Evolutionary conservation across 106 monocot species (phyloP), one percentile per base, ranked within the genome.

Genomic region (Apostasia shenzhenica): DNA sequence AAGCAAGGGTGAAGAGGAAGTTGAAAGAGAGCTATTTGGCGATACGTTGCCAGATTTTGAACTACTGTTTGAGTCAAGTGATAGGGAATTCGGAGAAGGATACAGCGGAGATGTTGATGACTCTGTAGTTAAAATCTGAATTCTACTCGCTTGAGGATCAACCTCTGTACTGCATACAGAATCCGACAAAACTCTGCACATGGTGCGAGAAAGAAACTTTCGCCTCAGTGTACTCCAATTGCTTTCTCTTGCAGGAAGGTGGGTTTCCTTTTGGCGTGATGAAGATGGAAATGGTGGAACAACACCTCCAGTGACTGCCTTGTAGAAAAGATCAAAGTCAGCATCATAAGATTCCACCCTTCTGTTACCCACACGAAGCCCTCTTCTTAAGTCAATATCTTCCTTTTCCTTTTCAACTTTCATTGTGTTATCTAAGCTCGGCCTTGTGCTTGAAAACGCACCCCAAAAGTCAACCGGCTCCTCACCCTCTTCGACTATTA

Each of bases 401-500:
- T 76, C 78, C 58, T 56, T 12, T 5, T 76, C 83, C 71, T 75
- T 82, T 64, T 56, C 48, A 70, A 64, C 55, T 48, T 76, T 69
- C 38, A 53, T 66, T n/a, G 45, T 55, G 46, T 46, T 45, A 5
- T 75, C 81, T 41, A 68, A 64, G 45, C 57, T n/a, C 41, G 61
- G 3, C 11, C 77, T 62, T 7, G 75, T 64, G 61, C 45, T 86
- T 7, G 83, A 76, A 58, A 97, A 89, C 0, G 84, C 88, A 44
- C 86, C 89, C 92, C 92, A 97, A 65, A 97, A 97, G 4, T 84
- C 89, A 2, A 12, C 5, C 5, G 84, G 92, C 67, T 97, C 95
- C 8, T 83, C 72, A 39, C 92, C 95, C 78, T 97, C 95, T 52
- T 73, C 59, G 14, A 97, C 80, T 2, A 70, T 74, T 4, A 82